These are phyloP conservation scores for Talinum fruticosum DNA, from an alignment of 148 eudicot species.

Conservation along the genomic window DNA sequence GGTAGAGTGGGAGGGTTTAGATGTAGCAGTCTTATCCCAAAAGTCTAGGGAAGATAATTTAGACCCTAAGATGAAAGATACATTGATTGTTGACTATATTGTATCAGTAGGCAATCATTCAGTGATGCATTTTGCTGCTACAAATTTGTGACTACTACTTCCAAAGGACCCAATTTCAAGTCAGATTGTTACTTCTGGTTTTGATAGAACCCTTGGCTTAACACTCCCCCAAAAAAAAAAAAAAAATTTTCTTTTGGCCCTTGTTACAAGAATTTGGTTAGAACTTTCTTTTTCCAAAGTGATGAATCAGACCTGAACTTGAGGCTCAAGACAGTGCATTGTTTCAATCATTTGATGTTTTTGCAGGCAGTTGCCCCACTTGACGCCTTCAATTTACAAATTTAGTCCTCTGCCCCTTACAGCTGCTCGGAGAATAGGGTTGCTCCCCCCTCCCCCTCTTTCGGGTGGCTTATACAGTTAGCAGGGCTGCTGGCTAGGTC, in stretches of 20 bases:
- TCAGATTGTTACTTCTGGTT: not conserved
- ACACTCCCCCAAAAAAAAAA: no score
- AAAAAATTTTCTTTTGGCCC: no score
- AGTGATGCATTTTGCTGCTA: not conserved
- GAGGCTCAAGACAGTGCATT: not conserved
- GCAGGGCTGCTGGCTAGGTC: not conserved
- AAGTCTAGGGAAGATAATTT: not conserved
- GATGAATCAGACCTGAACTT: not conserved
- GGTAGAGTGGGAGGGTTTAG: not conserved
- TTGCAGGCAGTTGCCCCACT: conserved; percentile 1
- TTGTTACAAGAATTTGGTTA: not conserved
- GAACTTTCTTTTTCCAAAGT: not conserved
- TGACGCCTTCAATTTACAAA: conserved; percentile 13
- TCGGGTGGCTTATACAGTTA: conserved; percentile 12
- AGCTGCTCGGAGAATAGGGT: not conserved
- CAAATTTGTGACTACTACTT: not conserved
- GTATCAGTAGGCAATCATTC: not conserved
- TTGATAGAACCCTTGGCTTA: not conserved
- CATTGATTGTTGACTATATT: not conserved
- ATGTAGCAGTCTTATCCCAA: not conserved
- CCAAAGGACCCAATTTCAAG: not conserved
- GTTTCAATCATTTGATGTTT: not conserved
- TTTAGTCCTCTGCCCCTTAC: not conserved
- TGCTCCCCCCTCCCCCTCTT: not conserved
- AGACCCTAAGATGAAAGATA: not conserved